phyloP scores from a whole-genome alignment of 2,329 filamentous ascomycete genomes.

The Pestalotiopsis sp. region DNA sequence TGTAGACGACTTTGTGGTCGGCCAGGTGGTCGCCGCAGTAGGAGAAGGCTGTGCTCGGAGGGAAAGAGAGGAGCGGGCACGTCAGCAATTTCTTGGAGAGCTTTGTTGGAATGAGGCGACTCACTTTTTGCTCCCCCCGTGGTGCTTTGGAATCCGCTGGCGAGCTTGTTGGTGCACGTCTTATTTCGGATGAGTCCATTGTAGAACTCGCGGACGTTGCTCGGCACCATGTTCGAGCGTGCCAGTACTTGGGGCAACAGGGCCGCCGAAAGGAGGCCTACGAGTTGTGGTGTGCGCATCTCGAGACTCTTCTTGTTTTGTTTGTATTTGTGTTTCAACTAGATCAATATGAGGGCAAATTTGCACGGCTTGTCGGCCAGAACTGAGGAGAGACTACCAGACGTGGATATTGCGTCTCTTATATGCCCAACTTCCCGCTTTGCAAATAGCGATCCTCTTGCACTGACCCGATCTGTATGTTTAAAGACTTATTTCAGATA shows the following conservation, averaged over 20 bases:
- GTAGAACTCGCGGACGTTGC: slow-evolving; percentile 30
- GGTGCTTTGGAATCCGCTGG: slow-evolving; percentile 31
- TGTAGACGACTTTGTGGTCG: slow-evolving; percentile 40
- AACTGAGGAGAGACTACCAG: not conserved
- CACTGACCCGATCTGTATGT: no score
- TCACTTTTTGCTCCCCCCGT: not conserved
- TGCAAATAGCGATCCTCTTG: not conserved
- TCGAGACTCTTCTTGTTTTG: no score
- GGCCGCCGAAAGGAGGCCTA: not conserved
- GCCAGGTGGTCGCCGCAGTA: slow-evolving; percentile 45
- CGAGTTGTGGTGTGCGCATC: not conserved
- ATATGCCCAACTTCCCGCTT: no score
- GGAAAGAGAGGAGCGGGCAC: not conserved
- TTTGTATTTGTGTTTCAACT: no score
- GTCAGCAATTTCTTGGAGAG: not conserved
- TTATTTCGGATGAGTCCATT: slow-evolving; percentile 29
- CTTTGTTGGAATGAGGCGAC: not conserved
- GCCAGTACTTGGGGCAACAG: not conserved
- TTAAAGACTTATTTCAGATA: no score
- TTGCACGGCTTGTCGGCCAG: not conserved
- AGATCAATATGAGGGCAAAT: no score
- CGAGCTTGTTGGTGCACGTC: slow-evolving; percentile 29
- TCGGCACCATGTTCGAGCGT: slow-evolving; percentile 15
- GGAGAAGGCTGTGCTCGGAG: slow-evolving; percentile 20
- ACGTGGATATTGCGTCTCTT: not conserved